phyloP scores from a whole-genome alignment of 306 rosid genomes.

The Citrullus amarus region DNA sequence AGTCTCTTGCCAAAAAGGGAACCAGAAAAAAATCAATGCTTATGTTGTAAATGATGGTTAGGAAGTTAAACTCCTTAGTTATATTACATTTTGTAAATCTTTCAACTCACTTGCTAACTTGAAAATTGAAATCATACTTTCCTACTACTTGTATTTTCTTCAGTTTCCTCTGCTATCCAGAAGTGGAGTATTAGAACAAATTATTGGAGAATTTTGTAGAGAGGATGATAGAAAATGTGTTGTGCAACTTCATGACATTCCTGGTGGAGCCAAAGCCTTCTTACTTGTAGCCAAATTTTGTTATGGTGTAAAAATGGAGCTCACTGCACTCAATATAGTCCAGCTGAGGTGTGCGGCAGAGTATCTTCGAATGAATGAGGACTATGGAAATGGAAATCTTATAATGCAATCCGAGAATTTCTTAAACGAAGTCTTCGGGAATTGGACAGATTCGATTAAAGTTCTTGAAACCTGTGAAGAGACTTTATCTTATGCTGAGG shows the following conservation, averaged over 20 bases:
- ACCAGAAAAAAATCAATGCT: too few species aligned
- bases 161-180: slow-evolving; percentile 88
- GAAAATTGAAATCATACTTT: not conserved
- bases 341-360: slow-evolving; percentile 67
- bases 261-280: slow-evolving; percentile 77
- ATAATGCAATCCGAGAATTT: slow-evolving; percentile 49
- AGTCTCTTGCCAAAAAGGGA: too few species aligned
- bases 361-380: slow-evolving; percentile 65
- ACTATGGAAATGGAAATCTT: slow-evolving; percentile 65
- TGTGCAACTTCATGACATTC: slow-evolving; percentile 57
- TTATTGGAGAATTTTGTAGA: slow-evolving; percentile 34
- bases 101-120: not conserved
- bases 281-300: slow-evolving; percentile 61
- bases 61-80: not conserved
- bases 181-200: slow-evolving; percentile 50
- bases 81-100: not conserved
- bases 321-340: slow-evolving; percentile 55
- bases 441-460: slow-evolving; percentile 66
- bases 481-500: slow-evolving; percentile 52
- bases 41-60: too few species aligned
- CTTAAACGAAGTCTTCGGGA: slow-evolving; percentile 45
- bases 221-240: slow-evolving; percentile 33
- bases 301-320: slow-evolving; percentile 73
- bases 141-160: not conserved
- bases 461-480: slow-evolving; percentile 72